Evolutionary conservation across 2,329 filamentous ascomycete genomes (phyloP), one percentile per base, ranked within the genome.

Genomic region (Fusarium virguliforme): DNA sequence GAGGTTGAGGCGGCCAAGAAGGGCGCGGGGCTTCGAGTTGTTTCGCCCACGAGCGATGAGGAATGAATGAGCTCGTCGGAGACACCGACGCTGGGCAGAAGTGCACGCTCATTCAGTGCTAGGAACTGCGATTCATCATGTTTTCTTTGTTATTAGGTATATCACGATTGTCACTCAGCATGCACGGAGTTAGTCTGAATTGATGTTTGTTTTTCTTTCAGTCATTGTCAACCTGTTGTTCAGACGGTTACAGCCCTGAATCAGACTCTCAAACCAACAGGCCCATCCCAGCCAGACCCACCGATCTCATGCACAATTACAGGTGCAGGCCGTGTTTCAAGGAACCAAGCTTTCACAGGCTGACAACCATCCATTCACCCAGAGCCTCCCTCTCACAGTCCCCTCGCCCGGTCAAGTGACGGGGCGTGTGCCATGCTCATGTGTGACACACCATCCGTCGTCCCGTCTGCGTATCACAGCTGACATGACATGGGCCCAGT

Each of bases 11-110:
- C 81, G 41, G 73, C 76, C 4, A 83, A 81, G 70, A 85, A 83
- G 72, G 82, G 79, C 1, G 82, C 79, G 1, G 80, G 77, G 3
- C 81, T 87, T 40, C 80, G 86, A 28, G 78, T 87, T 13, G 85
- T 87, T 12, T 79, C 81, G 15, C 77, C 81, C 15, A 78, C 80
- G 9, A 78, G 79, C n/a, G 78, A 81, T 2, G 77, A 79, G 1
- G 78, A 76, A 79, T 2, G 78, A 76, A 56, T 76, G 50, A 76
- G n/a, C 18, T 18, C 18, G 18, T 18, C 18, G 18, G 18, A 18
- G 18, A 18, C 43, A 48, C 43, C 43, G 43, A 41, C 38, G 28
- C 30, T 48, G 30, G 51, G 35, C 43, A 24, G 43, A 67, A 22
- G 26, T 28, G 37, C 10, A 30, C 59, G n/a, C 46, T 56, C 32